Percentiles rank a stretch among this genome's conserved stretches.
Conservation (phyloP, 202 grass and related monocot species). For the Bolboschoenoplectus hybrid region DNA sequence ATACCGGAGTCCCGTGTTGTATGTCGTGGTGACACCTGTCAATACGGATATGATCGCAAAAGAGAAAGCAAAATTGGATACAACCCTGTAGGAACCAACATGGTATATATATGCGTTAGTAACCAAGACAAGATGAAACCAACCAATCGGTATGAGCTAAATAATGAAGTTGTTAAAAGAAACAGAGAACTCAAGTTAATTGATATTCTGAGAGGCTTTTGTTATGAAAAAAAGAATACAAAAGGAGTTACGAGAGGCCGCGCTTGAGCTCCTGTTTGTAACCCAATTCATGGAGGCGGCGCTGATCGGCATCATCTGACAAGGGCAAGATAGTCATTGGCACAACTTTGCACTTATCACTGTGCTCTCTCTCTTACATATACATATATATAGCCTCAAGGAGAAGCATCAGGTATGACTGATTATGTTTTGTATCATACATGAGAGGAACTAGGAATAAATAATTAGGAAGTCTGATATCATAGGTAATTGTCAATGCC, state of each 20-base stretch:
- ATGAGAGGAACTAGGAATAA: not conserved
- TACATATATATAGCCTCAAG: not conserved
- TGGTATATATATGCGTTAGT: not conserved
- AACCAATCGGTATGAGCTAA: not conserved
- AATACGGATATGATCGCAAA: slow-evolving; percentile 88
- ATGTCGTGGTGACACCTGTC: slow-evolving; percentile 64
- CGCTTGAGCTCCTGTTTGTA: slow-evolving; percentile 99
- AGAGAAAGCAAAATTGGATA: slow-evolving; percentile 88
- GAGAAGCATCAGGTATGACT: slow-evolving; percentile 2
- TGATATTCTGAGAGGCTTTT: not conserved
- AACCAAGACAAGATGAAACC: not conserved
- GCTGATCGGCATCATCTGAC: slow-evolving; percentile 49
- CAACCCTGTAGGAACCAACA: slow-evolving; percentile 34
- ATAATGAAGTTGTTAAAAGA: not conserved
- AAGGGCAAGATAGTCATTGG: slow-evolving; percentile 20
- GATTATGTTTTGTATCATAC: not conserved
- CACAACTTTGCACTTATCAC: not conserved
- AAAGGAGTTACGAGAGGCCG: slow-evolving; percentile 58
- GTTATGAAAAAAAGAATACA: not conserved
- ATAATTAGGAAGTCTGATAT: not conserved
- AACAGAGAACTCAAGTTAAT: not conserved
- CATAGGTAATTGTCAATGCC: not conserved
- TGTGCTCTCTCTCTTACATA: not conserved
- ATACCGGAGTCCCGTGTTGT: slow-evolving; percentile 72
- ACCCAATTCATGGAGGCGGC: slow-evolving; percentile 63